Base-by-base conservation (phyloP, 176 grass and related monocot genomes). In the Panicum miliaceum region DNA sequence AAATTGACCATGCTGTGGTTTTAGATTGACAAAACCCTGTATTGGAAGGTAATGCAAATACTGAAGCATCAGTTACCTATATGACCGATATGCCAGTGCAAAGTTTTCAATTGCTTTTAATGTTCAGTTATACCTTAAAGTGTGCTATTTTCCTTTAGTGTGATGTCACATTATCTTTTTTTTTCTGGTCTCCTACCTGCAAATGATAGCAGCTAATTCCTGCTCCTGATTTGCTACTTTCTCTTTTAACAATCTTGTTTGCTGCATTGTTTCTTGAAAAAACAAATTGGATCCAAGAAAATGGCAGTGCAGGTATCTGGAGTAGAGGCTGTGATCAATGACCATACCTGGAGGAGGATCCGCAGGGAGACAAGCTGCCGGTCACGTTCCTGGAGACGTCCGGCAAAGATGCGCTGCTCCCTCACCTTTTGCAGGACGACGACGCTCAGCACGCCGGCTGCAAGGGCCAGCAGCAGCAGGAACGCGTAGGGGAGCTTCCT, bases 351-450 rank as follows among this genome's bases (percentile, higher is more conserved):
- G 15, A 95, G 76, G 20, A 82, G 58, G 77, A 93, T 65, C 58
- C 91, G 83, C 4, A 93, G 64, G 41, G 96, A 86, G 60, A 95
- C 56, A 47, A 95, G 52, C 69, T 94, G 89, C 60, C 64, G 69
- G 42, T 94, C 93, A 5, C 87, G 85, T n/a, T 98, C 91, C 72
- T 83, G 87, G 25, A 98, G 82, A 37, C 86, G 79, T 29, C 83
- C 70, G 11, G 82, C 54, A 15, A 92, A 86, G 36, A 88, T 45
- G 1, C 83, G 91, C 60, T 78, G 87, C 85, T 98, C 96, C 85
- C 91, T 76, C 56, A 87, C 88, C 85, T 95, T 98, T 45, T 98
- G 89, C 65, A 94, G 84, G 73, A 94, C 72, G 0, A 92, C 83
- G 20, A 89, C 35, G 70, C 91, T 87, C 60, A 98, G 27, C 45